Conservation (phyloP, 495 filamentous ascomycete species). For the Penicillium bialowiezense region DNA sequence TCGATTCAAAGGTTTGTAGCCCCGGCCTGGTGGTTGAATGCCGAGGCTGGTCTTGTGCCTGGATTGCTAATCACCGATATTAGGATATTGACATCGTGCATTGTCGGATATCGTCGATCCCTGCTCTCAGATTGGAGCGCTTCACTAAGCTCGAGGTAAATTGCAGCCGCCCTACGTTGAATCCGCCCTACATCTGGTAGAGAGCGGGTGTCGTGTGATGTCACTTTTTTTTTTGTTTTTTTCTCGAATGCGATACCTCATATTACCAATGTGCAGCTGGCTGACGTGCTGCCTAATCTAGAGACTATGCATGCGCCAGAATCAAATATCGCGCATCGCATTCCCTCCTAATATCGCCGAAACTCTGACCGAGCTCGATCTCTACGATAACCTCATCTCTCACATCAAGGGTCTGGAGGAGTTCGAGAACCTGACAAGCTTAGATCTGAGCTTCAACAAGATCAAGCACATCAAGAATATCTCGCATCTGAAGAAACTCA, state of each 20-base stretch:
- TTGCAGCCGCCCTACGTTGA: too few relatives aligned
- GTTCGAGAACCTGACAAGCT: slow-evolving; percentile 66
- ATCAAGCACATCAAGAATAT: slow-evolving; percentile 97
- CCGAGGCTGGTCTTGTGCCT: background rate
- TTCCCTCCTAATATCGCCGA: slow-evolving; percentile 59
- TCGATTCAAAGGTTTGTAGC: slow-evolving; percentile 50
- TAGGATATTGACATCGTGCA: slow-evolving; percentile 90
- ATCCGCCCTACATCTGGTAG: too few relatives aligned
- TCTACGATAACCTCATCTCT: slow-evolving; percentile 96
- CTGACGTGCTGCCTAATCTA: slow-evolving; percentile 22
- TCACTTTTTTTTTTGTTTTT: background rate
- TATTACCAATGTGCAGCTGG: background rate
- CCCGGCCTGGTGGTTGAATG: background rate
- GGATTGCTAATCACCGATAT: slow-evolving; percentile 11
- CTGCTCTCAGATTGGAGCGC: slow-evolving; percentile 73
- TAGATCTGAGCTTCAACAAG: slow-evolving; percentile 98
- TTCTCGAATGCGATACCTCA: background rate
- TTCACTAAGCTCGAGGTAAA: slow-evolving; percentile 70
- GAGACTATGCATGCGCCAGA: slow-evolving; percentile 92
- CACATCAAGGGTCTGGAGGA: slow-evolving; percentile 82
- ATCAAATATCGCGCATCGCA: slow-evolving; percentile 75
- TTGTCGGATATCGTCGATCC: slow-evolving; percentile 75
- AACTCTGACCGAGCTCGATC: slow-evolving; percentile 78
- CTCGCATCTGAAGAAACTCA: slow-evolving; percentile 72
- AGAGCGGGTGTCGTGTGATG: background rate